A percentile compares a stretch with the other conserved stretches of the same genome.
Evolutionary conservation across 2,329 filamentous ascomycete species (phyloP).

Genomic region (Apiospora saccharicola): DNA sequence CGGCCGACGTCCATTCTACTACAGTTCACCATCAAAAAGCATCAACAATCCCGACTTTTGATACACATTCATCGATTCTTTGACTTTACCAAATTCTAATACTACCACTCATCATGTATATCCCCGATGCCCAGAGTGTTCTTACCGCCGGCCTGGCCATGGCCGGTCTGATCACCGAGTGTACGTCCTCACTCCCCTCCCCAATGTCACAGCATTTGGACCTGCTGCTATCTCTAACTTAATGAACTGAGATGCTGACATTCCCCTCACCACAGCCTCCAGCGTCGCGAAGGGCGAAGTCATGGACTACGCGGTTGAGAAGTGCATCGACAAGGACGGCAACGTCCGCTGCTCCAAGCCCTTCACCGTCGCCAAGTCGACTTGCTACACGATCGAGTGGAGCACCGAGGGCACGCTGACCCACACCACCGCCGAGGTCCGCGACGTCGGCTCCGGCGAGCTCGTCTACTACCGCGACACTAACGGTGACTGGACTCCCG

Average conservation of each 20-base stretch:
- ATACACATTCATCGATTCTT: neutral
- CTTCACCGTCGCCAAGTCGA: constrained; percentile 47
- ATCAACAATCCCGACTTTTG: neutral
- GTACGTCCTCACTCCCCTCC: constrained; percentile 30
- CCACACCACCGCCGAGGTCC: constrained; percentile 50
- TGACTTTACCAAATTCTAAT: neutral
- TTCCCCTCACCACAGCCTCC: constrained; percentile 30
- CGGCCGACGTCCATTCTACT: neutral
- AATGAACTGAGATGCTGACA: no score
- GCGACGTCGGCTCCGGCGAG: constrained; percentile 47
- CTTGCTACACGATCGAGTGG: constrained; percentile 52
- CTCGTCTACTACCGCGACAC: constrained; percentile 55
- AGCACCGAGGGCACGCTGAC: constrained; percentile 48
- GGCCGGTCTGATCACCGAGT: constrained; percentile 33
- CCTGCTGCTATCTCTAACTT: neutral
- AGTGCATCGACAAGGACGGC: constrained; percentile 49
- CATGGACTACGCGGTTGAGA: constrained; percentile 51
- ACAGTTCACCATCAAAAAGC: neutral
- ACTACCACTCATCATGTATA: constrained; percentile 37
- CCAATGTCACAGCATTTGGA: neutral
- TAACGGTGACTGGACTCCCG: constrained; percentile 52
- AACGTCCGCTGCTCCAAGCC: constrained; percentile 49
- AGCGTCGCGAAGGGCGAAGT: constrained; percentile 45
- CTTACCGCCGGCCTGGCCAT: constrained; percentile 39
- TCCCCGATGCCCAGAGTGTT: constrained; percentile 39